phyloP scores from a whole-genome alignment of 2,329 filamentous ascomycete species.

The Colletotrichum eremochloae region DNA sequence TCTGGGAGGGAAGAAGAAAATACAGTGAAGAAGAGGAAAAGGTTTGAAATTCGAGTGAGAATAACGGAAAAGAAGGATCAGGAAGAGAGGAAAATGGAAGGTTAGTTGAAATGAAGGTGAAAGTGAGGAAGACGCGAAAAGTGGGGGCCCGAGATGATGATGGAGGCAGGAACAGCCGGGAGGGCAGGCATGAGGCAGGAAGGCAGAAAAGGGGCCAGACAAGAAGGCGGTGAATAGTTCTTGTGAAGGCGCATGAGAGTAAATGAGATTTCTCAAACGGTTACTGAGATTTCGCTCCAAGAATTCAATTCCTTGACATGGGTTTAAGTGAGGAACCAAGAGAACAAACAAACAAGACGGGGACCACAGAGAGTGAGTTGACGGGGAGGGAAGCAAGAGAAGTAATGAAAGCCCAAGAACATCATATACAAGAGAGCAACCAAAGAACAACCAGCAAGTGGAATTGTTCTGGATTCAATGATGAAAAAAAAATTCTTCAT shows the following conservation, averaged over 20 bases:
- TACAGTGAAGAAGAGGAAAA: background rate
- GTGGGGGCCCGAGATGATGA: background rate
- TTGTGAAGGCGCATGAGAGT: background rate
- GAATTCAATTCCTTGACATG: background rate
- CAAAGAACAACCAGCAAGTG: too few species aligned
- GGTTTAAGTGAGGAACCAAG: background rate
- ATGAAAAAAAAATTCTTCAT: background rate
- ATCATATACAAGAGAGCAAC: background rate
- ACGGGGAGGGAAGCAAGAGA: background rate
- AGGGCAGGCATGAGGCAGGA: background rate
- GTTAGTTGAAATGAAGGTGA: background rate
- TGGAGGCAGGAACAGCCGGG: background rate
- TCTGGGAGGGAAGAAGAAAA: background rate
- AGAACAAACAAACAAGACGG: background rate
- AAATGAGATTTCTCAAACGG: background rate
- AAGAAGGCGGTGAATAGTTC: too few species aligned
- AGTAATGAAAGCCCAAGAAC: background rate
- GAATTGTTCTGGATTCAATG: background rate
- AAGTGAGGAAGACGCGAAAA: background rate
- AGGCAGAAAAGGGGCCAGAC: too few species aligned
- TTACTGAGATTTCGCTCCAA: background rate
- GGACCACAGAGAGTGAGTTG: background rate
- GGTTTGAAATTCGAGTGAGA: background rate
- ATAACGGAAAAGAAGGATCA: background rate
- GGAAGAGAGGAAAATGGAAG: background rate